phyloP scores from a whole-genome alignment of 805 yeast species.

The Candida dajiaensis region DNA sequence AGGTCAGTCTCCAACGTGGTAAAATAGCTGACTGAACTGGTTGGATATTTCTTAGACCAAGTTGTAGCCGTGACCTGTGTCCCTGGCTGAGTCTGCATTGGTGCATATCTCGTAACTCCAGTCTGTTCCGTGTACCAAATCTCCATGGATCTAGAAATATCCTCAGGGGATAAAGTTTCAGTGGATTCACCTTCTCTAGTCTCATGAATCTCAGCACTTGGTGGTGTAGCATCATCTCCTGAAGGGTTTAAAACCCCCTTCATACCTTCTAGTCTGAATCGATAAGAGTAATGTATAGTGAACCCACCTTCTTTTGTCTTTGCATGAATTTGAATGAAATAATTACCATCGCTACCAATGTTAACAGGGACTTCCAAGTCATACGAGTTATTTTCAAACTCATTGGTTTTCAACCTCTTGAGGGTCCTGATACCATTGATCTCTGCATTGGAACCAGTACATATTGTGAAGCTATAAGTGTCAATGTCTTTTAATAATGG shows the following conservation, averaged over 20 bases:
- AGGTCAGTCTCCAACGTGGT: constrained; percentile 31
- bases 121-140: constrained; percentile 75
- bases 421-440: constrained; percentile 37
- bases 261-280: constrained; percentile 69
- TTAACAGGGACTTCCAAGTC: constrained; percentile 38
- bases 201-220: constrained; percentile 30
- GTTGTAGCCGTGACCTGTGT: constrained; percentile 55
- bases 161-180: constrained; percentile 31
- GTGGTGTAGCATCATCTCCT: constrained; percentile 24
- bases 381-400: constrained; percentile 29
- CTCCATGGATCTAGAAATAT: constrained; percentile 48
- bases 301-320: constrained; percentile 29
- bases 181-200: constrained; percentile 22
- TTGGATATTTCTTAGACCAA: constrained; percentile 62
- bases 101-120: constrained; percentile 76
- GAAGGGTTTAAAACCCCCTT: constrained; percentile 45
- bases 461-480: constrained; percentile 47
- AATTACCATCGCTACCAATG: constrained; percentile 63
- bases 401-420: constrained; percentile 22
- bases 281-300: constrained; percentile 59
- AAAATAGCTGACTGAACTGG: constrained; percentile 63
- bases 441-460: constrained; percentile 58
- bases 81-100: constrained; percentile 90
- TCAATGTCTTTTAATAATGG: constrained; percentile 42
- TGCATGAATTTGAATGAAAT: constrained; percentile 65